Evolutionary conservation across 2,329 filamentous ascomycete species (phyloP).

Genomic region (Colletotrichum shisoi): DNA sequence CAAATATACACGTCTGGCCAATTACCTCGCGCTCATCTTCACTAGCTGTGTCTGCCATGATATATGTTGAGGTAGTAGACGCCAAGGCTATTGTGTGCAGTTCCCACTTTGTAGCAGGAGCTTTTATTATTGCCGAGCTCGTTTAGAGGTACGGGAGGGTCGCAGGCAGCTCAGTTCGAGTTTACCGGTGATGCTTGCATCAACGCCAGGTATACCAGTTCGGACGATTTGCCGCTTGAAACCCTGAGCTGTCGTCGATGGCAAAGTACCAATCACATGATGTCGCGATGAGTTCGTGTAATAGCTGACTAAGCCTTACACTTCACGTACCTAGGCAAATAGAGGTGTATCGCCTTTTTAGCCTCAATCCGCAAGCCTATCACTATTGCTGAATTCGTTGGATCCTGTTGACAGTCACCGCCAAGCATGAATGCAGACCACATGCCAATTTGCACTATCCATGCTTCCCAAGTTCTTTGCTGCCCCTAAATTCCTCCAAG

Average conservation of each 20-base stretch:
- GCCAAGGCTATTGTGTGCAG: background rate
- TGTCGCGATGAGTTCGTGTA: conserved; percentile 26
- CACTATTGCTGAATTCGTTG: too few relatives aligned
- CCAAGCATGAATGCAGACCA: too few relatives aligned
- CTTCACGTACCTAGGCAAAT: too few relatives aligned
- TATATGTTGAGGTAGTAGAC: conserved; percentile 7
- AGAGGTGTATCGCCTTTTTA: too few relatives aligned
- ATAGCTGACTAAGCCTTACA: background rate
- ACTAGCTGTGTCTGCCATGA: conserved; percentile 48
- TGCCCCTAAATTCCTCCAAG: too few relatives aligned
- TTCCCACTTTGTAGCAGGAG: conserved; percentile 32
- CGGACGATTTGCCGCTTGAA: background rate
- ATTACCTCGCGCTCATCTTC: conserved; percentile 51
- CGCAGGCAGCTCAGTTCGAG: background rate
- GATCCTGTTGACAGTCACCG: too few relatives aligned
- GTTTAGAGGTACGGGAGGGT: too few relatives aligned
- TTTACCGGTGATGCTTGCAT: background rate
- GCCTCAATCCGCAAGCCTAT: too few relatives aligned
- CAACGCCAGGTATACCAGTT: background rate
- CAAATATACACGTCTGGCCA: background rate
- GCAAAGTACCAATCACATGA: conserved; percentile 27
- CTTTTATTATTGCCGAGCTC: background rate
- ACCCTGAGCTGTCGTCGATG: background rate
- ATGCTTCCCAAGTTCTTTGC: too few relatives aligned
- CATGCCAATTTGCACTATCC: too few relatives aligned